A percentile compares a stretch with the other conserved stretches of the same genome.
phyloP scores from a whole-genome alignment of 202 grass and related monocot species.

The Saccharum hybrid region DNA sequence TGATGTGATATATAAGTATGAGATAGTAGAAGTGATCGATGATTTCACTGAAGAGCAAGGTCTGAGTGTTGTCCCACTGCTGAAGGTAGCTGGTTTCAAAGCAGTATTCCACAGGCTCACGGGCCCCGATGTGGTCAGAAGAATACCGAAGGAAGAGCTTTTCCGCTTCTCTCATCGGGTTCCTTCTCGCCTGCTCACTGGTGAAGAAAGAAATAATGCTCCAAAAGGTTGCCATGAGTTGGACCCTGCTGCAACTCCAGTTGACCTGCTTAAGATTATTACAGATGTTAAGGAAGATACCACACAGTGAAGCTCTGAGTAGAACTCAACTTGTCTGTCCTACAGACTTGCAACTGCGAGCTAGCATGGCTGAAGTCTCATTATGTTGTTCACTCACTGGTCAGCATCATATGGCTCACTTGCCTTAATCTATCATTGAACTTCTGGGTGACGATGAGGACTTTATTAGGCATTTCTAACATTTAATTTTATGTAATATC shows the following conservation, averaged over 20 bases:
- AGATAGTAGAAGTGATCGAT: slow-evolving; percentile 89
- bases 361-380: slow-evolving; percentile 9
- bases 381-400: background rate
- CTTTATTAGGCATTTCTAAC: slow-evolving; percentile 37
- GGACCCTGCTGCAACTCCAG: slow-evolving; percentile 88
- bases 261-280: slow-evolving; percentile 84
- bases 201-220: slow-evolving; percentile 85
- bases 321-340: slow-evolving; percentile 19
- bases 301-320: slow-evolving; percentile 6
- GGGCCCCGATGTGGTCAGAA: slow-evolving; percentile 63
- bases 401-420: slow-evolving; percentile 30
- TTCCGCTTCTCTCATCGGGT: slow-evolving; percentile 95
- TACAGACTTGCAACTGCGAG: slow-evolving; percentile 24
- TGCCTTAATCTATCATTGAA: slow-evolving; percentile 33
- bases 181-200: slow-evolving; percentile 82
- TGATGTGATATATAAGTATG: slow-evolving; percentile 90
- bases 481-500: slow-evolving; percentile 42
- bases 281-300: slow-evolving; percentile 69
- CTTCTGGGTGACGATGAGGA: slow-evolving; percentile 42
- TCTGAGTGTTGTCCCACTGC: slow-evolving; percentile 70
- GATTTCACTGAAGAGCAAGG: slow-evolving; percentile 83
- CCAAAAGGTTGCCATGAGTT: slow-evolving; percentile 94
- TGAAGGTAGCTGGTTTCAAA: slow-evolving; percentile 97
- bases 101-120: slow-evolving; percentile 84
- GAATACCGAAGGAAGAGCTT: slow-evolving; percentile 83